These are phyloP conservation scores for Venturia oleaginea DNA, from an alignment of 2,329 filamentous ascomycete genomes.

Conservation along the genomic window DNA sequence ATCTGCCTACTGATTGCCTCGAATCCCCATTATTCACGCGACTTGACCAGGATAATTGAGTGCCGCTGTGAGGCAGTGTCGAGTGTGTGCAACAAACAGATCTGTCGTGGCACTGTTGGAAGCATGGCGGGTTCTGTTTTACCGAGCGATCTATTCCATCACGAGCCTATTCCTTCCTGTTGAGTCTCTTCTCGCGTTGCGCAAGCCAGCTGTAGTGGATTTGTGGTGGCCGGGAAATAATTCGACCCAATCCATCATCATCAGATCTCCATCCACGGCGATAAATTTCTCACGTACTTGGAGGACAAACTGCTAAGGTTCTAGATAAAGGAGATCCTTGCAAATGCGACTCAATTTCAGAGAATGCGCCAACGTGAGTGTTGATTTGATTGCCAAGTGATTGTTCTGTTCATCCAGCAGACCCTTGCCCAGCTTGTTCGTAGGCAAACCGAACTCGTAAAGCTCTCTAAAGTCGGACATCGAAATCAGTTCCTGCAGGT, in stretches of 20 bases:
- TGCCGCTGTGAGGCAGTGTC: background rate
- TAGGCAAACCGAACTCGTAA: background rate
- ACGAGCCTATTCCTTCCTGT: background rate
- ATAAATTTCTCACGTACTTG: background rate
- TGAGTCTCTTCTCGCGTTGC: background rate
- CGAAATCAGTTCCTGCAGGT: background rate
- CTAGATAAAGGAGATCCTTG: background rate
- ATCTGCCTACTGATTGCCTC: background rate
- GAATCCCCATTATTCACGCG: background rate
- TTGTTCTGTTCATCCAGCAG: background rate
- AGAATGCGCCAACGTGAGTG: background rate
- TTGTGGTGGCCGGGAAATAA: background rate
- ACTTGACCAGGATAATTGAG: background rate
- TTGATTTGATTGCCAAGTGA: background rate
- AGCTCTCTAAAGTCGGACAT: background rate
- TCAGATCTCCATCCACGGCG: background rate
- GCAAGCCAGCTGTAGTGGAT: background rate
- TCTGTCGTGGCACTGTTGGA: background rate
- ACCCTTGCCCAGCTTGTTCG: background rate
- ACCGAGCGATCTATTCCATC: background rate
- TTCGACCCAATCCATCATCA: background rate
- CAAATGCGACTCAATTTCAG: background rate
- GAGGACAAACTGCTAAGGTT: background rate
- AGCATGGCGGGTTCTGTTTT: background rate
- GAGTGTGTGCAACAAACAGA: background rate